A percentile compares a stretch with the other conserved stretches of the same genome.
These are phyloP conservation scores for Scopulariopsis brevicaulis DNA, from an alignment of 2,329 filamentous ascomycete genomes.

Conservation along the genomic window DNA sequence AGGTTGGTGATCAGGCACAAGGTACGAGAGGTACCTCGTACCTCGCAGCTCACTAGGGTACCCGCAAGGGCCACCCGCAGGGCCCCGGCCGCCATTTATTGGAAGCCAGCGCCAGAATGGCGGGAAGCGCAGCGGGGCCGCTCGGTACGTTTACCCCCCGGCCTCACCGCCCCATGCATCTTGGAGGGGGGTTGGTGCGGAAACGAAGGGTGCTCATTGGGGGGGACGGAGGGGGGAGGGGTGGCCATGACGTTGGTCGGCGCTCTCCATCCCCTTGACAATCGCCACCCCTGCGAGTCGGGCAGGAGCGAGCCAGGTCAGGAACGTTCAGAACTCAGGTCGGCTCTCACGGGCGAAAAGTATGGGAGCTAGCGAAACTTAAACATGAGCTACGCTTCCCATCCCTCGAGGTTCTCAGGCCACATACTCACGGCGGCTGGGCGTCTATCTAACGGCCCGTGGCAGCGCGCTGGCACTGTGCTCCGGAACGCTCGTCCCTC, in stretches of 20 bases:
- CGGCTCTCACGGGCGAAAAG: neutral
- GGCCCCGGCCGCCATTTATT: neutral
- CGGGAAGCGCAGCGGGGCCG: neutral
- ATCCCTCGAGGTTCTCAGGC: neutral
- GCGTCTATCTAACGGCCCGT: too few relatives aligned
- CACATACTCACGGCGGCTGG: neutral
- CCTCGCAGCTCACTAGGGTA: neutral
- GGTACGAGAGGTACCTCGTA: constrained; percentile 1
- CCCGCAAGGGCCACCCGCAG: neutral
- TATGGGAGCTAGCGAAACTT: neutral
- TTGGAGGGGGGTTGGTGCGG: neutral
- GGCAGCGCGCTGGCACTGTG: too few relatives aligned
- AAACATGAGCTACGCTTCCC: neutral
- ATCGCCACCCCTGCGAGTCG: neutral
- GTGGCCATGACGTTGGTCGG: constrained; percentile 4
- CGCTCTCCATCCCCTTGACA: neutral
- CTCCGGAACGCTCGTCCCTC: too few relatives aligned
- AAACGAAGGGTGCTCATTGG: neutral
- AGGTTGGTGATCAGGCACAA: constrained; percentile 1
- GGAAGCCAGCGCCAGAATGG: neutral
- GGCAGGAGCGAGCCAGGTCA: neutral
- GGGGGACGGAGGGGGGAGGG: neutral
- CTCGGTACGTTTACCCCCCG: neutral
- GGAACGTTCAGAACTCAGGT: neutral
- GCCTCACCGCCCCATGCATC: neutral